Evolutionary conservation across 2,329 filamentous ascomycete genomes (phyloP), one percentile per base, ranked within the genome.

Genomic region (Ophiostoma tasmaniense): DNA sequence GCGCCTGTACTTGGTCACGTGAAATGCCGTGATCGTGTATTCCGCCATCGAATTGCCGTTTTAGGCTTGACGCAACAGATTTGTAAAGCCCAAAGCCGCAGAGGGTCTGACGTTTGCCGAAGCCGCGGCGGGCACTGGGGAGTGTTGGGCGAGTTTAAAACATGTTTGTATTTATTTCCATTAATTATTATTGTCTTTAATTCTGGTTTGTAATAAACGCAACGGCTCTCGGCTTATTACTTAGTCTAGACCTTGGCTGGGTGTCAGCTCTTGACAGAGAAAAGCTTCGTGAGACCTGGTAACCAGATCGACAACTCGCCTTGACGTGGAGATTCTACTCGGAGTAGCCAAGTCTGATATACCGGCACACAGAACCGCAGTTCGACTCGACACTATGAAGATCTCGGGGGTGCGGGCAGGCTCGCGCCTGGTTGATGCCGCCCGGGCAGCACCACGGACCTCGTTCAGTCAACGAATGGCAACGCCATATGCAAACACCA

Each of bases 1-100:
- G 37, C 14, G 20, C 17, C 7, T 64, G 37, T 52, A 17, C 39
- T 1, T 66, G 5, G 37, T 67, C 71, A 72, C 71, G 71, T 72
- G 71, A 37, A 69, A 72, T 72, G 45, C 25, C 70, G 67, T 70
- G 61, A 69, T 72, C 64, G 55, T 25, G 10, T 30, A 22, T 25
- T 35, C 28, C 39, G 28, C 30, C n/a, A 37, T 37, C 14, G 14
- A 33, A 17, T 68, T 66, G 67, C 65, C 66, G 67, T 28, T 70
- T 67, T 69, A 37, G 67, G 42, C 59, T 42, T 65, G 35, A 42
- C 64, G 64, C 64, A 37, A 39, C 20, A 39, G 62, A 64, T 64
- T 64, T 39, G 62, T 64, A 39, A 55, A 55, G n/a, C 50, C 14
- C 10, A 55, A 42, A 45, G 35, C 35, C 14, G 22, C 35, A 42